These are phyloP conservation scores for Kurtzmaniella quercitrusa DNA, from an alignment of 1,139 yeast genomes.

Conservation along the genomic window DNA sequence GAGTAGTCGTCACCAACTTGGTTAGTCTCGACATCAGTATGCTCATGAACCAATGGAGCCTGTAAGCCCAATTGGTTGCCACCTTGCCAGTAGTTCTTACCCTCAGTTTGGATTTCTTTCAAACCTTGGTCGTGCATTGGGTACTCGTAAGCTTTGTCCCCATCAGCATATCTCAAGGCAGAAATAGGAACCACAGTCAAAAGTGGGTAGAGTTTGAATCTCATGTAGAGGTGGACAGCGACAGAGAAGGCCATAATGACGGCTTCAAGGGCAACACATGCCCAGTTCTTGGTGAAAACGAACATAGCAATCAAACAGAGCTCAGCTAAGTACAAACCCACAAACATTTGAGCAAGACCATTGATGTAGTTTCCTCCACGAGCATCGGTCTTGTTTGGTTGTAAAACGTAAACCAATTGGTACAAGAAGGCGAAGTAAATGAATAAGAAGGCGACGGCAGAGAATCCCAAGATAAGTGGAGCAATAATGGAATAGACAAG, in stretches of 20 bases:
- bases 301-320: conserved; percentile 63
- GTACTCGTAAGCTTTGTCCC: conserved; percentile 43
- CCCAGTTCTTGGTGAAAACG: conserved; percentile 71
- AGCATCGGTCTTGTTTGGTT: conserved; percentile 49
- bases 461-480: conserved; percentile 45
- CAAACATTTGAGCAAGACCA: conserved; percentile 62
- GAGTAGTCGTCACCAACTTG: conserved; percentile 8
- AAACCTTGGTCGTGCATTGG: conserved; percentile 62
- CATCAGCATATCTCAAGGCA: conserved; percentile 58
- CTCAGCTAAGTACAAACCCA: conserved; percentile 64
- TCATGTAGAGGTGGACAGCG: conserved; percentile 51
- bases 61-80: conserved; percentile 38
- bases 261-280: conserved; percentile 62
- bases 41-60: conserved; percentile 2
- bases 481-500: conserved; percentile 40
- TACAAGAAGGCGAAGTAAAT: conserved; percentile 61
- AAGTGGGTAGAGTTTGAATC: conserved; percentile 55
- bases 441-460: conserved; percentile 40
- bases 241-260: conserved; percentile 50
- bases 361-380: conserved; percentile 66
- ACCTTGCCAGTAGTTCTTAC: conserved; percentile 47
- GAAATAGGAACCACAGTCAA: conserved; percentile 72
- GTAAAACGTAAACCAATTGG: conserved; percentile 51
- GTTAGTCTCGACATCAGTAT: conserved; percentile 14
- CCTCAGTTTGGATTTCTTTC: conserved; percentile 52